phyloP scores from a whole-genome alignment of 1,284 basidiomycete species.

The Porogramme epimiltina region DNA sequence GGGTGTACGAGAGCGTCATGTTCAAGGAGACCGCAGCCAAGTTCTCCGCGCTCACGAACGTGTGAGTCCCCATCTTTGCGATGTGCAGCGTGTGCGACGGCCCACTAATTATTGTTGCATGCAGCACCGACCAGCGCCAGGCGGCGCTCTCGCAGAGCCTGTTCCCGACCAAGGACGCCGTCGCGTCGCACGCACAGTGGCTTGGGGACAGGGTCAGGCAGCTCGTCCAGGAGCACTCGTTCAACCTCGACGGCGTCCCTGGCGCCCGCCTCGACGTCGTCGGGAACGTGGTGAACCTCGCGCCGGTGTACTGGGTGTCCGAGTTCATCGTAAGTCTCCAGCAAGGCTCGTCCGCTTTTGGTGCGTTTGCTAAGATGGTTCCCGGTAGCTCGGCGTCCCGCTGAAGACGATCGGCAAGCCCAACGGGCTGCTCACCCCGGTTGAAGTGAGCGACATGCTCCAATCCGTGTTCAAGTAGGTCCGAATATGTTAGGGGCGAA shows the following conservation, averaged over 20 bases:
- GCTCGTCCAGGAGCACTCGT: conserved; percentile 42
- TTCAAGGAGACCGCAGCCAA: conserved; percentile 15
- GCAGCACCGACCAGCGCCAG: conserved; percentile 13
- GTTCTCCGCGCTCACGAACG: conserved; percentile 14
- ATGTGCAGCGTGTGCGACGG: neutral
- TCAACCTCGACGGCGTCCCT: conserved; percentile 34
- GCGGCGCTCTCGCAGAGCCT: conserved; percentile 22
- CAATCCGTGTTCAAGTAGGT: conserved; percentile 44
- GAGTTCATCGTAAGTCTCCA: conserved; percentile 61
- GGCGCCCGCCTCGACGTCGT: conserved; percentile 65
- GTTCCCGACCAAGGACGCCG: conserved; percentile 21
- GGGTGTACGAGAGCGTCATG: conserved; percentile 23
- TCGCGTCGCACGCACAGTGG: conserved; percentile 32
- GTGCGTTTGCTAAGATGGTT: neutral
- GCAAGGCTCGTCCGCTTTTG: neutral
- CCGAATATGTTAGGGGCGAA: neutral
- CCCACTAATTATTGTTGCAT: no score
- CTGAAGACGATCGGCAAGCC: conserved; percentile 53
- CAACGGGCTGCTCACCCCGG: conserved; percentile 50
- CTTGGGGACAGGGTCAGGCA: conserved; percentile 40
- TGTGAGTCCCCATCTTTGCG: conserved; percentile 3
- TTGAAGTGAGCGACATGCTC: conserved; percentile 46
- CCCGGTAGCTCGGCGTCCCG: conserved; percentile 57
- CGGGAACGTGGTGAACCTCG: conserved; percentile 68
- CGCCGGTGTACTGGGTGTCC: conserved; percentile 68